Evolutionary conservation across 1,284 basidiomycete species (phyloP).

Genomic region (Jaminaea rosea): DNA sequence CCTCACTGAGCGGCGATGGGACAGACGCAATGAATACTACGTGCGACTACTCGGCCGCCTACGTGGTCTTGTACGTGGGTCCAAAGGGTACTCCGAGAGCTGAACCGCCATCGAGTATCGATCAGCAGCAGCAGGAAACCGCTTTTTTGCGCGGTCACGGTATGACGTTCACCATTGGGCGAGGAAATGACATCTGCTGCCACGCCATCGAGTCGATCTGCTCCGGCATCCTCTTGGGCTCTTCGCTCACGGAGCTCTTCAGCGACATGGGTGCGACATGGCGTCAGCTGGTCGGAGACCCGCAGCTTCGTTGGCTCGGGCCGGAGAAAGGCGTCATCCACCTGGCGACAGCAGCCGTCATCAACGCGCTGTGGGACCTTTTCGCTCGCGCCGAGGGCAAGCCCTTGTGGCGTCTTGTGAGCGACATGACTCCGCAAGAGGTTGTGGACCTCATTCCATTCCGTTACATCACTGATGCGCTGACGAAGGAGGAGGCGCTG

Average conservation of each 20-base stretch:
- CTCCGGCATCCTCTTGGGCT: conserved; percentile 72
- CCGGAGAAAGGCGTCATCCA: conserved; percentile 81
- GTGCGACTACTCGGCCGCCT: conserved; percentile 81
- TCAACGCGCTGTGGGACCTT: conserved; percentile 61
- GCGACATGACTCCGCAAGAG: conserved; percentile 73
- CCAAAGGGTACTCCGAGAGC: conserved; percentile 10
- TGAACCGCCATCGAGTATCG: conserved; percentile 3
- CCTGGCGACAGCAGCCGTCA: conserved; percentile 68
- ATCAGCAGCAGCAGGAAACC: not conserved
- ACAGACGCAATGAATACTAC: conserved; percentile 90
- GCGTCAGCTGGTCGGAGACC: conserved; percentile 23
- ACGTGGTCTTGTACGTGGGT: conserved; percentile 68
- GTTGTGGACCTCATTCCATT: conserved; percentile 74
- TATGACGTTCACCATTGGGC: conserved; percentile 35
- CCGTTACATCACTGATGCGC: conserved; percentile 78
- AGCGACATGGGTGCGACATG: conserved; percentile 59
- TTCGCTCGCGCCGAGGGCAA: conserved; percentile 66
- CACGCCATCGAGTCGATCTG: conserved; percentile 14
- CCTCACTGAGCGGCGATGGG: conserved; percentile 64
- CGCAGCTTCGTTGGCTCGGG: conserved; percentile 50
- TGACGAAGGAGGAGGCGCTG: conserved; percentile 81
- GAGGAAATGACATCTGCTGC: conserved; percentile 60
- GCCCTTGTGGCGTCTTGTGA: conserved; percentile 74
- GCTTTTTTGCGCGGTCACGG: not conserved
- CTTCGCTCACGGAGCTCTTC: conserved; percentile 72